These are phyloP conservation scores for Diaporthe citriasiana DNA, from an alignment of 2,329 filamentous ascomycete genomes.

Conservation along the genomic window DNA sequence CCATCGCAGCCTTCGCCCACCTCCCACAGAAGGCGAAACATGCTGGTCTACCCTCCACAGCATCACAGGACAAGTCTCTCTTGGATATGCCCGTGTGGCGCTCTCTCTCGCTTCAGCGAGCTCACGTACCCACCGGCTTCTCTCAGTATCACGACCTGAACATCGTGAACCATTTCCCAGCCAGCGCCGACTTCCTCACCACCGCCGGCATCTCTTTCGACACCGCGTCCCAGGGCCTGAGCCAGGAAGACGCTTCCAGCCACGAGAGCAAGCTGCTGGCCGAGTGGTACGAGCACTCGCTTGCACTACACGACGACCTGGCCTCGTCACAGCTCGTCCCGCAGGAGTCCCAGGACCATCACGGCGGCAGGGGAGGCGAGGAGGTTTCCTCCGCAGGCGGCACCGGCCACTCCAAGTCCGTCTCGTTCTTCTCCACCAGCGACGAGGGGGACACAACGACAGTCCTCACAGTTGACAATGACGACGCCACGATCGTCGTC, in stretches of 20 bases:
- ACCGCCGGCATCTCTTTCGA: conserved; percentile 57
- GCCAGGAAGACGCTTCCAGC: conserved; percentile 29
- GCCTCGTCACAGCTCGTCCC: conserved; percentile 70
- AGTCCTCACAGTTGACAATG: conserved; percentile 44
- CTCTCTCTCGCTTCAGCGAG: conserved; percentile 63
- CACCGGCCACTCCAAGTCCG: conserved; percentile 30
- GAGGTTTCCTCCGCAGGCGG: conserved; percentile 57
- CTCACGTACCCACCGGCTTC: conserved; percentile 65
- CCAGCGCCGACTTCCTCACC: conserved; percentile 63
- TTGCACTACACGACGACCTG: conserved; percentile 77
- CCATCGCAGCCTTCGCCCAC: conserved; percentile 57
- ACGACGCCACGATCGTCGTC: conserved; percentile 42
- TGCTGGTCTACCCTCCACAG: conserved; percentile 41
- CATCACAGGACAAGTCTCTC: conserved; percentile 42
- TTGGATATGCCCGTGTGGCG: conserved; percentile 64
- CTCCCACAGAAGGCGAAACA: background rate
- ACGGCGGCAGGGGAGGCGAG: conserved; percentile 35
- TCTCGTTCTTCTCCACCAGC: background rate
- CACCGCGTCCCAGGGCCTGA: conserved; percentile 40
- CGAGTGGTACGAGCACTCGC: conserved; percentile 84
- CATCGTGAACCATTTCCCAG: conserved; percentile 47
- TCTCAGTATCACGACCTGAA: conserved; percentile 62
- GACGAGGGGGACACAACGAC: conserved; percentile 45
- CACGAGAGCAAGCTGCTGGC: conserved; percentile 58
- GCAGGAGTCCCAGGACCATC: conserved; percentile 2